Conservation (phyloP, 352 stramenopile species). For the Hyaloperonospora brassicae region DNA sequence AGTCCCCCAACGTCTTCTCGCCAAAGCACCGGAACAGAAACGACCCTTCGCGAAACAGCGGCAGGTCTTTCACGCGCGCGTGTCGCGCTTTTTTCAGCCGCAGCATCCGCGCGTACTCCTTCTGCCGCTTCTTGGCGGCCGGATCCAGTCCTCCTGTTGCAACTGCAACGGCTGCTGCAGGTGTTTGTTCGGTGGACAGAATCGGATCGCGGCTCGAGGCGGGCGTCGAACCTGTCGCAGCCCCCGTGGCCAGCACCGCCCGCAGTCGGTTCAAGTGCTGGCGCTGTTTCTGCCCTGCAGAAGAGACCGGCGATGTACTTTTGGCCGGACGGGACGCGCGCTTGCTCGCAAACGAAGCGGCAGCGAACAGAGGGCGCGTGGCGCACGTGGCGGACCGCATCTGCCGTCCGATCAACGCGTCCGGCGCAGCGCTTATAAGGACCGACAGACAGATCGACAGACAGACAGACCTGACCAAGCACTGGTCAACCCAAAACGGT, state of each 20-base stretch:
- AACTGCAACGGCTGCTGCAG: background rate
- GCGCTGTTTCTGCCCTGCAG: conserved; percentile 36
- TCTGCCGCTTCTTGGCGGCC: conserved; percentile 10
- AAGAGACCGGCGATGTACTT: conserved; percentile 12
- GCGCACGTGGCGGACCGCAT: too few species aligned
- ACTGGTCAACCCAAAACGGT: too few species aligned
- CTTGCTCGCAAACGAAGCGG: conserved; percentile 33
- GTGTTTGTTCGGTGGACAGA: background rate
- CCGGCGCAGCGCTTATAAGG: too few species aligned
- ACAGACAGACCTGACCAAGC: too few species aligned
- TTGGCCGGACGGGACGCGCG: conserved; percentile 19
- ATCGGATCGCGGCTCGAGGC: background rate
- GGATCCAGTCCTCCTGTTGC: background rate
- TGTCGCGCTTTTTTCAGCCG: conserved; percentile 43
- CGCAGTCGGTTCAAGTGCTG: conserved; percentile 37
- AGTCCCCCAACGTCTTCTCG: conserved; percentile 39
- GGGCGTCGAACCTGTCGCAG: conserved; percentile 1
- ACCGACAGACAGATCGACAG: too few species aligned
- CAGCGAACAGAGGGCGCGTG: background rate
- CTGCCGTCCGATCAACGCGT: too few species aligned
- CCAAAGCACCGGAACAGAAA: conserved; percentile 42
- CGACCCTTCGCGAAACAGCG: conserved; percentile 60
- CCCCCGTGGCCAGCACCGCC: conserved; percentile 24
- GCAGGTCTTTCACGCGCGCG: conserved; percentile 50
- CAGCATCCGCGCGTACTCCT: conserved; percentile 50